phyloP scores from a whole-genome alignment of 805 yeast genomes.

The Barnettozyma vustinii region DNA sequence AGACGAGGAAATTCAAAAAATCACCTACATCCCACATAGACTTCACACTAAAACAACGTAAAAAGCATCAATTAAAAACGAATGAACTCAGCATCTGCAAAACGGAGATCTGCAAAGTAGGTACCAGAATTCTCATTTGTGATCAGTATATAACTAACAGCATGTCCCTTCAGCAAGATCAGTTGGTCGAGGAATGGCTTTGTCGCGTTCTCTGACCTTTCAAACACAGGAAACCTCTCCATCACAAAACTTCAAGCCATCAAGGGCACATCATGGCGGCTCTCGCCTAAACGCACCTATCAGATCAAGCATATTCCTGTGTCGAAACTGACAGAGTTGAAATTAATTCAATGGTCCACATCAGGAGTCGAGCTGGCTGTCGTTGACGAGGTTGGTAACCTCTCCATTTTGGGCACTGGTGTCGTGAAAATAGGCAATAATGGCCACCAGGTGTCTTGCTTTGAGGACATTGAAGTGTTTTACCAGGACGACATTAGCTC shows the following conservation, averaged over 20 bases:
- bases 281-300: conserved; percentile 29
- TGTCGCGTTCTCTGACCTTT: conserved; percentile 59
- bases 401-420: conserved; percentile 52
- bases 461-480: conserved; percentile 24
- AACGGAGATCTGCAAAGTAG: conserved; percentile 1
- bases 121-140: not conserved
- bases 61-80: not conserved
- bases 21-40: not conserved
- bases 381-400: conserved; percentile 65
- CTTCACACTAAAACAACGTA: not conserved
- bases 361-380: conserved; percentile 79
- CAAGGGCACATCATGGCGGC: conserved; percentile 75
- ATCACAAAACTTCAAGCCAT: conserved; percentile 43
- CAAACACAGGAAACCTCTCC: conserved; percentile 30
- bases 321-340: conserved; percentile 30
- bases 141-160: not conserved
- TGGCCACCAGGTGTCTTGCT: conserved; percentile 22
- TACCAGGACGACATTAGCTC: conserved; percentile 32
- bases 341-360: conserved; percentile 65
- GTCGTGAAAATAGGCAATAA: conserved; percentile 32
- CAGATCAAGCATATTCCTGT: conserved; percentile 22
- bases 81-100: not conserved
- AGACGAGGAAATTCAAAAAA: not conserved
- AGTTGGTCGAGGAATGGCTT: conserved; percentile 82
- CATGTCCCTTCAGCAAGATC: conserved; percentile 10